Base-by-base conservation (phyloP, 2,329 filamentous ascomycete species). In the Neofusicoccum laricinum region DNA sequence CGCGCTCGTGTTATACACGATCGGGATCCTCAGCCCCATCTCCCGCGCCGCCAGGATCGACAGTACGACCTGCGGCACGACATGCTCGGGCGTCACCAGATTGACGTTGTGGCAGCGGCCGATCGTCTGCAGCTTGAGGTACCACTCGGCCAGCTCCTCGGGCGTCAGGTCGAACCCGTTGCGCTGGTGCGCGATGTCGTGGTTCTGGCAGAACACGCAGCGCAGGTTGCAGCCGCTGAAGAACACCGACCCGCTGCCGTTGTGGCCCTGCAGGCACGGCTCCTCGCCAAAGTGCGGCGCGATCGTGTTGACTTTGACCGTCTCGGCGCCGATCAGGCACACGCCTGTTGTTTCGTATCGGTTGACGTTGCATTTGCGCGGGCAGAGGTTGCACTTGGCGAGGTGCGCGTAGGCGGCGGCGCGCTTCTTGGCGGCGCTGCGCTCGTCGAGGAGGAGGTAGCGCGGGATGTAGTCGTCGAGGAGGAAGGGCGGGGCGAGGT, bases 61-160 rank as follows among this genome's bases (percentile, higher is more conserved):
- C 36, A 95, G 79, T 0, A 86, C 90, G 10, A 95, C 90, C 73
- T 95, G 92, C 0, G 92, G 91, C 3, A 93, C 91, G 17, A 96
- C 90, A 74, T 96, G 92, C 73, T 96, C 92, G 0, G 92, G 91
- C 0, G 91, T 96, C 65, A 96, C 85, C 21, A 94, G 85, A 75
- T 96, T 95, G 81, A 96, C 93, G 74, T 95, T 95, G 79, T 96
- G 91, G n/a, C 92, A 90, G 8, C 83, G 79, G n/a, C 91, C 92
- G 2, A 91, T 84, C 32, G 91, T 83, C 73, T 95, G 91, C 48
- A 96, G 79, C 78, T 95, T 95, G 64, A 95, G 71, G 76, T 90
- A 93, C 92, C 92, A 95, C 61, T 90, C 88, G 4, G 85, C 92
- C 4, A 96, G 83, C 72, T 93, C 85, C 74, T 93, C 90, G 0